Evolutionary conservation across 345 rosid species (phyloP).

Genomic region (Bretschneidera sinensis): DNA sequence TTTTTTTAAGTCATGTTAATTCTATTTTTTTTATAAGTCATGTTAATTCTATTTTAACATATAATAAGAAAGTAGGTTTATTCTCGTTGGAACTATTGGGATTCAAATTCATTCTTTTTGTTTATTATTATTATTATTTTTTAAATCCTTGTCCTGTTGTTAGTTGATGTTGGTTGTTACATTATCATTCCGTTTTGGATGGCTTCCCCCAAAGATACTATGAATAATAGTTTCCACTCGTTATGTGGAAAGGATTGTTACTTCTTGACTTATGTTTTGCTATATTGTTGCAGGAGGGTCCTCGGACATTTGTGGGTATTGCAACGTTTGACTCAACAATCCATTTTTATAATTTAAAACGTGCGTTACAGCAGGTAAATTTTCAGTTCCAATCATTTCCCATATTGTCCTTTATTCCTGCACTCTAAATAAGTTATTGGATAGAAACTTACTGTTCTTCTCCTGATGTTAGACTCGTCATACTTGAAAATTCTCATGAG

Average conservation of each 20-base stretch:
- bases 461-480: not conserved
- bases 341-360: slow-evolving; percentile 92
- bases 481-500: not conserved
- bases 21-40: too few relatives aligned
- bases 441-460: slow-evolving; percentile 6
- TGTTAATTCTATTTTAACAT: too few relatives aligned
- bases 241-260: not conserved
- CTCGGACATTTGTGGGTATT: slow-evolving; percentile 91
- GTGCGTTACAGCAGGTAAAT: slow-evolving; percentile 76
- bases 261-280: not conserved
- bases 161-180: not conserved
- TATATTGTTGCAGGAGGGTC: slow-evolving; percentile 78
- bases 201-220: too few relatives aligned
- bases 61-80: too few relatives aligned
- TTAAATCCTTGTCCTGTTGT: not conserved
- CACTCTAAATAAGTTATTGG: slow-evolving; percentile 1
- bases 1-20: too few relatives aligned
- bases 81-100: too few relatives aligned
- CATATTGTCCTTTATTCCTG: slow-evolving; percentile 10
- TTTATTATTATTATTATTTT: too few relatives aligned
- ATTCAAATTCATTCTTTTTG: too few relatives aligned
- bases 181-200: not conserved
- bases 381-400: not conserved
- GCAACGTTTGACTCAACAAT: slow-evolving; percentile 96
- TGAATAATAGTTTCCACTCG: too few relatives aligned